These are phyloP conservation scores for Linum trigynum DNA, from an alignment of 345 rosid genomes.

Conservation along the genomic window DNA sequence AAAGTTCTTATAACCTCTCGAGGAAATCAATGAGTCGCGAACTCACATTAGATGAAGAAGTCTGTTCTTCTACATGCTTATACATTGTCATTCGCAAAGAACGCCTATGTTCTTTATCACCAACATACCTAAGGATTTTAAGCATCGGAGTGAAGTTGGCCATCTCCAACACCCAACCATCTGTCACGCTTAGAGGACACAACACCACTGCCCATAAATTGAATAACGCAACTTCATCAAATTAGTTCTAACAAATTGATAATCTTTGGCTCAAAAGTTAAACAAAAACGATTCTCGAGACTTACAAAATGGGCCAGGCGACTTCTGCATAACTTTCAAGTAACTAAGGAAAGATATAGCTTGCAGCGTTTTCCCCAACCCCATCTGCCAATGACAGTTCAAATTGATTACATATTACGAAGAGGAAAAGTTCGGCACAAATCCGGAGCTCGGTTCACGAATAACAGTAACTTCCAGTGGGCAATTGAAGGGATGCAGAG, in stretches of 20 bases:
- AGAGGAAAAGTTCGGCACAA: neutral
- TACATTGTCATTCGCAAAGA: constrained; percentile 40
- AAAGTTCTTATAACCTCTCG: neutral
- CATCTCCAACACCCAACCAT: constrained; percentile 77
- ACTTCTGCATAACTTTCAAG: constrained; percentile 43
- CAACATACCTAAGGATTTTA: constrained; percentile 61
- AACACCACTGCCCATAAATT: constrained; percentile 47
- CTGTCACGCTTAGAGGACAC: constrained; percentile 81
- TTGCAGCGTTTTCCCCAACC: constrained; percentile 83
- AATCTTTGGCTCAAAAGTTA: constrained; percentile 1
- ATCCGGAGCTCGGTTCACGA: neutral
- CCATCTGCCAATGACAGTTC: constrained; percentile 49
- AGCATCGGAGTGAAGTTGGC: constrained; percentile 57
- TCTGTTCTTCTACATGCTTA: constrained; percentile 32
- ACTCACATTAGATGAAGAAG: constrained; percentile 37
- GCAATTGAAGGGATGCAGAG: neutral
- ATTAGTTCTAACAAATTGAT: constrained; percentile 6
- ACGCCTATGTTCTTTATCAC: constrained; percentile 55
- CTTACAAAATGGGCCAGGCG: constrained; percentile 68
- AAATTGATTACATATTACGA: constrained; percentile 4
- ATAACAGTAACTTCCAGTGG: neutral
- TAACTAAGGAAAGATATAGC: constrained; percentile 72
- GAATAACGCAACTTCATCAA: neutral
- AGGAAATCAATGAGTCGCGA: constrained; percentile 9
- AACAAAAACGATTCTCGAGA: constrained; percentile 17